Base-by-base conservation (phyloP, 306 rosid species). In the Vigna trinervia region DNA sequence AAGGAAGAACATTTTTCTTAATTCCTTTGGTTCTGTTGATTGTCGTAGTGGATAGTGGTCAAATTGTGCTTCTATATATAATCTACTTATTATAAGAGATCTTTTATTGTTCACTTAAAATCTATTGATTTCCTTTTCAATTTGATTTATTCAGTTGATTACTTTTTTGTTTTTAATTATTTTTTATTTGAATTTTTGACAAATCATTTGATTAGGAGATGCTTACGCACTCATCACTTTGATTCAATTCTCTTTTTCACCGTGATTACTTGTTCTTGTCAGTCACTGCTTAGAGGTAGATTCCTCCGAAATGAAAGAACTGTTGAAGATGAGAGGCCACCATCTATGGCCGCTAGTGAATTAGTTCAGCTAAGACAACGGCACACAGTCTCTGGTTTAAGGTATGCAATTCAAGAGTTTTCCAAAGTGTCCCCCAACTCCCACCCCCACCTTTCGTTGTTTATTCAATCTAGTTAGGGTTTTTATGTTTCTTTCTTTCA, bases 251-350 rank as follows among this genome's bases (percentile, higher is more conserved):
- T 50, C 58, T 64, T 50, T 66, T 17, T 22, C 53, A 48, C 64
- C 78, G 56, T 41, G 60, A 79, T 75, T 65, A 15, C 36, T 19
- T 69, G 47, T 39, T 45, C 69, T 22, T 20, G 71, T 66, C 93
- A 96, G 99, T 92, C 98, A 71, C 82, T 96, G 78, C 97, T 96
- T 80, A 91, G 99, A 88, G 99, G 99, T 83, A 91, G 99, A 84
- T 96, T 96, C 88, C 89, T 96, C 81, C 87, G 99, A 77, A 96
- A 92, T 75, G 99, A 91, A 88, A 91, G 97, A 72, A 86, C 98
- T 57, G 82, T 77, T 73, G 99, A 96, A 84, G 98, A 88, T 38
- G 98, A 91, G 93, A 91, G 99, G 77, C 94, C 96, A 14, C 94
- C 96, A 20, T 93, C 99, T 51, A 74, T 84, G 86, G 99, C 98